Base-by-base conservation (phyloP, 2,329 filamentous ascomycete species). In the Tricladium varicosporioides region DNA sequence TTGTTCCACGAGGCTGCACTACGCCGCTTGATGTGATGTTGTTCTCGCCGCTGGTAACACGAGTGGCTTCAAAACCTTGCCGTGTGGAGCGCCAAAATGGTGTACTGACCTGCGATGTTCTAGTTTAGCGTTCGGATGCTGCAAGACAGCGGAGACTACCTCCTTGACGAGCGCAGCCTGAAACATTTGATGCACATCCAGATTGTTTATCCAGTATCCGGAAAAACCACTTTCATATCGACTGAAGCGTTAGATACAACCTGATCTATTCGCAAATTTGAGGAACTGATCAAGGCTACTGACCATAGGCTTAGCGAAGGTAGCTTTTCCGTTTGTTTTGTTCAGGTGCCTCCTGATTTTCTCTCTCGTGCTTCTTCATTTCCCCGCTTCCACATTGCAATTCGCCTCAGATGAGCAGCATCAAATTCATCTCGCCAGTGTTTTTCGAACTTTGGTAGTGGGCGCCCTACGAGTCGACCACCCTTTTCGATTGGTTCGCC, bases 401-500 rank as follows among this genome's bases (percentile, higher is more conserved):
- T 56, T 16, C 53, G 18, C 22, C 40, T 18, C 16, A 51, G 18
- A 51, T 51, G 53, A 2, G 40, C 48, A 2, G 18, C 31, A 27
- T 51, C 40, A 40, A 56, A 56, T 3, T 22, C 53, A 31, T 56
- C 48, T 10, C 36, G 14, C 53, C 53, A 56, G 31, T 36, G 13
- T 42, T 47, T 51, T 43, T 56, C 48, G 16, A 50, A 56, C 9
- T 36, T 46, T 16, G 53, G 53, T 5, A 56, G 48, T 4, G 22
- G 15, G 14, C 53, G 48, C 5, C 53, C 36, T 4, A 40, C n/a
- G 10, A 2, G 36, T 4, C 36, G 36, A n/a, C 36, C 53, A 9
- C 36, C 33, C 27, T 47, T 48, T 15, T 51, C 40, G 5, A 4
- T 27, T 14, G 40, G 40, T 14, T 51, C 40, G 0, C 81, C 80